Base-by-base conservation (phyloP, 1,284 basidiomycete species). In the Malassezia restricta region DNA sequence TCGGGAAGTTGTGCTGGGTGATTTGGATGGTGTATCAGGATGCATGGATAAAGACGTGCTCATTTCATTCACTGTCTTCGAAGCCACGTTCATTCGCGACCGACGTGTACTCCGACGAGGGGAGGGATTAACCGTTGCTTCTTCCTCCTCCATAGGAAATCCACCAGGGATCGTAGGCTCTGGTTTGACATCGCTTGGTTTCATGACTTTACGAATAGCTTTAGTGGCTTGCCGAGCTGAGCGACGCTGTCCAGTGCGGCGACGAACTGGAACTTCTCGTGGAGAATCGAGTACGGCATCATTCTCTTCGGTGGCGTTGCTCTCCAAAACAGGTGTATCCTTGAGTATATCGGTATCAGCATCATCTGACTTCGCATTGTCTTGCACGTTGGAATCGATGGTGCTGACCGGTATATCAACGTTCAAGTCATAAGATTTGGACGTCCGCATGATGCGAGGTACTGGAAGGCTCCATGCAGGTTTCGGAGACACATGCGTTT, bases 141-240 rank as follows among this genome's bases (percentile, higher is more conserved):
- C 32, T 27, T 53, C 51, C n/a, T 20, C 28, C 0, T 39, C 31
- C 52, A 49, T 29, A 17, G 52, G 52, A n/a, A 54, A 54, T 17
- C 52, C 47, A 24, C 52, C 52, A n/a, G 52, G 52, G 14, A 54
- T 45, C 14, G 15, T 29, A 7, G 52, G 52, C 7, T 40, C 38
- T 12, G 11, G 11, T 31, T 31, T 31, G 17, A 12, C 40, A 8
- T 47, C 38, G 6, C 40, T 38, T 1, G 51, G 43, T 20, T 44
- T 43, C 29, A 53, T 35, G 24, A 39, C 11, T 14, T 43, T 46
- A 29, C 51, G 51, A 15, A 53, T 40, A 8, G 51, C 51, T 14
- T 33, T 46, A 11, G 31, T 43, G 9, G 51, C 51, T 4, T 33
- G 31, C 24, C 47, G 40, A 11, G 51, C 51, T 15, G 51, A 45